Evolutionary conservation across 2,329 filamentous ascomycete species (phyloP), one percentile per base, ranked within the genome.

Genomic region (Pseudogymnoascus sp.): DNA sequence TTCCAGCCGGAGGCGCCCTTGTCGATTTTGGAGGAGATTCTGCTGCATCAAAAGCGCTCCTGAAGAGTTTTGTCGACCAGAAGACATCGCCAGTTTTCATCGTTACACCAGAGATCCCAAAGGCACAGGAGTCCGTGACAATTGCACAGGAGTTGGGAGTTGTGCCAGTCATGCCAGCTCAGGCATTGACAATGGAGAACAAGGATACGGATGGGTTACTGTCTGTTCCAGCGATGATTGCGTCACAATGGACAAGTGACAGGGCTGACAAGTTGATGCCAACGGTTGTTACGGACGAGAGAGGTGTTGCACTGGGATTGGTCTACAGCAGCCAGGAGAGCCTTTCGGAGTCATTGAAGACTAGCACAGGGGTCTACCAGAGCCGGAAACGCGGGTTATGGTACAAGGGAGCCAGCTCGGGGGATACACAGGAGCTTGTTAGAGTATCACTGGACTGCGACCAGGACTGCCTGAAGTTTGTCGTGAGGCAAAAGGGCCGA

Each of bases 241-340:
- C 90, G 58, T 81, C 84, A 2, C 85, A 86, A 65, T 91, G 91
- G 75, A 87, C 82, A 64, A 90, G 89, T 38, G 94, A 99, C 74
- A 83, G 91, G 65, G 75, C 84, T 3, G 95, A 97, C 71, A 88
- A 89, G 7, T 81, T 99, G 7, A 85, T 96, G 67, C 88, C 94
- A 1, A 99, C 94, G 0, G 83, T 96, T 3, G 94, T 99, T 6
- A 91, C 89, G 1, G 91, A 99, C 71, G 90, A 96, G 78, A 80
- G 88, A 57, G 92, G 91, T 1, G 79, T 89, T 18, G 90, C 91
- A 7, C 78, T 99, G 12, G 94, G 94, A 0, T 77, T 99, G 65
- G 94, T 97, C 15, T 99, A 97, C 79, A 96, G 92, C 75, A 97
- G 90, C 71, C 85, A 89, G 65, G 90, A 95, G 74, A 97, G 93